Evolutionary conservation across 768 basidiomycete genomes (phyloP).

Genomic region (Kwoniella sp.): DNA sequence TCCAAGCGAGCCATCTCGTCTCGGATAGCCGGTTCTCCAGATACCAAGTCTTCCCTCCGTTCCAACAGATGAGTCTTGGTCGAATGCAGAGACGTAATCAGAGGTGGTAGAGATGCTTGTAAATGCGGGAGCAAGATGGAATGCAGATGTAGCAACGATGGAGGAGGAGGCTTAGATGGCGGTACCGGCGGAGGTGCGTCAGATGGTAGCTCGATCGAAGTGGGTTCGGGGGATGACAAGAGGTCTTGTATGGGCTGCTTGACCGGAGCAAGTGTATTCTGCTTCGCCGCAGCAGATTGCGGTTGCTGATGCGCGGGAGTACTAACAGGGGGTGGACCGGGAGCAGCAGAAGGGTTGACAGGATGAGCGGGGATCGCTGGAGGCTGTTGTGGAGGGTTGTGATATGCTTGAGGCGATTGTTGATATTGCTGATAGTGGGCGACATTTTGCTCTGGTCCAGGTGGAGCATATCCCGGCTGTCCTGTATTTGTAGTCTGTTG

Average conservation of each 20-base stretch:
- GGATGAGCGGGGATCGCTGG: slow-evolving; percentile 45
- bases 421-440: slow-evolving; percentile 1
- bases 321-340: slow-evolving; percentile 6
- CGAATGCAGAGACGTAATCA: slow-evolving; percentile 61
- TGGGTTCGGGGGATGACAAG: slow-evolving; percentile 66
- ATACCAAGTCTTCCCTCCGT: slow-evolving; percentile 78
- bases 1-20: slow-evolving; percentile 95
- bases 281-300: slow-evolving; percentile 10
- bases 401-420: neutral
- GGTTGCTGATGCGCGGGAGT: slow-evolving; percentile 12
- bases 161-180: slow-evolving; percentile 53
- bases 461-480: neutral
- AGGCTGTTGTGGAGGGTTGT: slow-evolving; percentile 17
- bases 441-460: neutral
- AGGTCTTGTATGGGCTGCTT: slow-evolving; percentile 89
- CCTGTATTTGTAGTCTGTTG: neutral
- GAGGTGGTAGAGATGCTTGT: slow-evolving; percentile 68
- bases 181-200: slow-evolving; percentile 41
- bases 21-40: slow-evolving; percentile 87
- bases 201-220: slow-evolving; percentile 21
- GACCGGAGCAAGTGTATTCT: slow-evolving; percentile 59
- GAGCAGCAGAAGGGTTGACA: slow-evolving; percentile 62
- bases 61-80: slow-evolving; percentile 66
- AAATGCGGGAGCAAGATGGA: slow-evolving; percentile 74
- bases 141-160: slow-evolving; percentile 51